Base-by-base conservation (phyloP, 495 filamentous ascomycete genomes). In the Hypoxylon intermedium region DNA sequence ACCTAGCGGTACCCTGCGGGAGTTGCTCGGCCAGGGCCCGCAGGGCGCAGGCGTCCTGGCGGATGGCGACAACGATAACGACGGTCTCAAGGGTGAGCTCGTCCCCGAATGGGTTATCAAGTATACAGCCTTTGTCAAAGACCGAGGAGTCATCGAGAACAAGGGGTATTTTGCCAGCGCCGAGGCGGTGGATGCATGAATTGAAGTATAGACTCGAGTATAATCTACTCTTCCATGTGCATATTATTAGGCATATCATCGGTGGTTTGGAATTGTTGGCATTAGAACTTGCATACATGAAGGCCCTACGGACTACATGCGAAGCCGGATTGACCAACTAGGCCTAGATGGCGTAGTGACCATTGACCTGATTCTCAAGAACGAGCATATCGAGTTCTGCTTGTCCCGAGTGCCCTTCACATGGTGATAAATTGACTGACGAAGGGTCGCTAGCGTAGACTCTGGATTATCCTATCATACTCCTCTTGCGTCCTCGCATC, bases 141-240 rank as follows among this genome's bases (percentile, higher is more conserved):
- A 97, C 71, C 80, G 94, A n/a, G 95, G 94, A 0, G 94, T 98
- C 3, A 91, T 99, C 47, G 94, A 99, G 82, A 96, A 94, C 69
- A 98, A 98, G 78, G 94, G 94, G 11, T 97, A 96, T 74, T 96
- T 96, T 78, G 92, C 92, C 2, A 83, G 86, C 45, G 93, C 91
- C 11, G 86, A 91, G 72, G 72, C 93, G 47, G 66, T 53, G 21
- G 67, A 72, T 0, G 74, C 58, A 57, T 52, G 57, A 38, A 18
- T 28, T 1, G 12, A 3, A 7, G 40, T 21, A n/a, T 13, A 23
- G 40, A 24, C 31, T 15, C 12, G 19, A 7, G 12, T n/a, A 6
- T 34, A 3, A 26, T 24, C 33, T 31, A 16, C 47, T 18, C 41
- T 51, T 59, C 26, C 33, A 37, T 47, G 9, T 18, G 48, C 34